phyloP scores from a whole-genome alignment of 352 stramenopile genomes.

The Phytophthora crassamura region DNA sequence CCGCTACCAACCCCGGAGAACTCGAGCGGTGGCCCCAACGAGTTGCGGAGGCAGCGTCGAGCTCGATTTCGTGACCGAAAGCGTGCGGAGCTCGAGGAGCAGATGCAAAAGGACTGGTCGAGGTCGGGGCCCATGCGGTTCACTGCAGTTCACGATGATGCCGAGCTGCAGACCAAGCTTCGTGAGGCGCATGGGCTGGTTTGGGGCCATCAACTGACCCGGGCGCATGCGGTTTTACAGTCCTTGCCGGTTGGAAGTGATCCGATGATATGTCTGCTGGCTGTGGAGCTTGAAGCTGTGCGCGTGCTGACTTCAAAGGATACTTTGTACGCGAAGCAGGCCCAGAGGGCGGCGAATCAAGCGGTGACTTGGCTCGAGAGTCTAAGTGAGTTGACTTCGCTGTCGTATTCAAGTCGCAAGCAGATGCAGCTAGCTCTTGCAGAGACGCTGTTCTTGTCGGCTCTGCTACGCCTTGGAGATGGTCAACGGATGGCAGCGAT shows the following conservation, averaged over 20 bases:
- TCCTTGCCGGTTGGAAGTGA: constrained; percentile 25
- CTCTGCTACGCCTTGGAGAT: constrained; percentile 34
- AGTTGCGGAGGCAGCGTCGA: constrained; percentile 9
- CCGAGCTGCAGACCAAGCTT: constrained; percentile 26
- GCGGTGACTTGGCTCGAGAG: constrained; percentile 38
- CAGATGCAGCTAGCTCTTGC: constrained; percentile 32
- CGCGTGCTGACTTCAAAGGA: constrained; percentile 55
- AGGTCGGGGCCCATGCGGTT: constrained; percentile 5
- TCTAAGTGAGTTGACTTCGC: constrained; percentile 36
- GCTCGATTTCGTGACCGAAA: constrained; percentile 42
- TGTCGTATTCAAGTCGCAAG: constrained; percentile 37
- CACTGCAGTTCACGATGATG: constrained; percentile 13
- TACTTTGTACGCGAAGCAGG: constrained; percentile 30
- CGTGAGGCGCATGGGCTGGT: constrained; percentile 28
- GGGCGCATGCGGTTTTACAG: constrained; percentile 13
- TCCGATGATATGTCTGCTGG: constrained; percentile 32
- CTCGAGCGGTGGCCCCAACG: not conserved
- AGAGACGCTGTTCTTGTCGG: constrained; percentile 40
- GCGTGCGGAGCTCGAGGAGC: constrained; percentile 42
- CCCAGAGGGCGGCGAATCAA: constrained; percentile 26
- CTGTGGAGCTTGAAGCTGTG: constrained; percentile 39
- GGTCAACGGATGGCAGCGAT: constrained; percentile 40
- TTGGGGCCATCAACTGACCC: constrained; percentile 40
- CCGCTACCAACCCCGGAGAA: not conserved
- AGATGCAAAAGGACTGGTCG: constrained; percentile 39